Base-by-base conservation (phyloP, 164 flowering plant species). In the Piper longum region DNA sequence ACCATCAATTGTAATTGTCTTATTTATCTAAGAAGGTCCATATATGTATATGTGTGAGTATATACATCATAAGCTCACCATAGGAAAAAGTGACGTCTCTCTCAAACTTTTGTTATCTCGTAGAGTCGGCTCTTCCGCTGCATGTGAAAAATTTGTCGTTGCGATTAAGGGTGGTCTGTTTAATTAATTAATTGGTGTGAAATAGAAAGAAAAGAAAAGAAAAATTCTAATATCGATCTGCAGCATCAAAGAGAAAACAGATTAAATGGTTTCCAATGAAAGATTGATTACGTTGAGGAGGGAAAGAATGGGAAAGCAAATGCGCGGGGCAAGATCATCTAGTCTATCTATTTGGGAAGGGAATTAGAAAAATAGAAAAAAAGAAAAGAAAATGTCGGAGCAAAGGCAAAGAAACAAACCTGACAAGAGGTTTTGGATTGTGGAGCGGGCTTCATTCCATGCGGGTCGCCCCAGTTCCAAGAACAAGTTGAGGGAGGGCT, bases 371-470 rank as follows among this genome's bases (percentile, higher is more conserved):
- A 14, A 48, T 9, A 48, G 52, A 7, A 55, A 41, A 7, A 16
- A 39, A 54, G 4, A 54, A 14, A 63, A 14, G 16, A 4, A 48
- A 63, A 60, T 39, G 16, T 26, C 40, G 57, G 52, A 51, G 57
- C 4, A 63, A 41, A 8, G 43, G 57, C 4, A 63, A 41, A 8
- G 43, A 39, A 43, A 16, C 41, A 43, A 43, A 51, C 63, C 68
- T 68, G 97, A 95, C 62, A 95, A 64, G 16, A 95, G 81, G 70
- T 77, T 88, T 72, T 91, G 99, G 62, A 91, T 78, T 6, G 90
- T 87, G 4, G 83, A 67, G 7, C 99, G 97, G 62, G 99, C 99
- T 73, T 95, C 97, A 72, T 81, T 91, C 99, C 99, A 91, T 42
- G 99, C 97, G 56, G 90, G 93, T 57, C 86, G 74, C 51, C 99